Base-by-base conservation (phyloP, 495 filamentous ascomycete genomes). In the Aspergillus incahuasiensis region DNA sequence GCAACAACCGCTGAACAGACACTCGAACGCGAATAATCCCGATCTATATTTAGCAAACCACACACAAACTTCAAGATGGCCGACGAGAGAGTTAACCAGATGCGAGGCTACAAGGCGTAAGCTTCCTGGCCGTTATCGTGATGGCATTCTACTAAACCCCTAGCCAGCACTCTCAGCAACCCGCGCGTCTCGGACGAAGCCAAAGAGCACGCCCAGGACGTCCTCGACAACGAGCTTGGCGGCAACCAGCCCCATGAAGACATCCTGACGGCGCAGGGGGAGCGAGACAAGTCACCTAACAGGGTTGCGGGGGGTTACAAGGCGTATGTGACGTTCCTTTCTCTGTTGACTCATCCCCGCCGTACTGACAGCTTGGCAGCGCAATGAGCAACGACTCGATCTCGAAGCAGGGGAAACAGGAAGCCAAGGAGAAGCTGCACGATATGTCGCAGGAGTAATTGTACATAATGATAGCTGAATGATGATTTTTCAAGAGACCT, bases 111-210 rank as follows among this genome's bases (percentile, higher is more conserved):
- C 52, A 64, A 64, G 50, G 58, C 62, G 58, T 64, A 50, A 44
- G 46, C 18, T 30, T 30, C 22, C 22, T 30, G n/a, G 25, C 25
- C 25, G 4, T 28, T 28, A 3, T 28, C 8, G 25, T 28, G 3
- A 4, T 4, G 8, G 25, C 3, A 28, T 8, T 4, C 25, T 28
- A 4, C 25, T 28, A 28, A 28, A n/a, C n/a, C n/a, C 28, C 9
- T 5, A 12, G 32, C 32, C 38, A 75, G 72, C 16, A 68, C 74
- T 28, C 55, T 74, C n/a, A 72, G 68, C 48, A 76, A 76, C 56
- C 73, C 73, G 30, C 68, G 68, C 12, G 63, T 68, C 18, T 75
- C 73, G 0, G 66, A 72, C 1, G 66, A 71, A 50, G 73, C 74
- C 38, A 78, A 76, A 62, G 40, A 71, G 48, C 66, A 67, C 24